Percentiles rank a stretch among this genome's conserved stretches.
These are phyloP conservation scores for Nigrograna mackinnonii DNA, from an alignment of 2,329 filamentous ascomycete species.

Conservation along the genomic window DNA sequence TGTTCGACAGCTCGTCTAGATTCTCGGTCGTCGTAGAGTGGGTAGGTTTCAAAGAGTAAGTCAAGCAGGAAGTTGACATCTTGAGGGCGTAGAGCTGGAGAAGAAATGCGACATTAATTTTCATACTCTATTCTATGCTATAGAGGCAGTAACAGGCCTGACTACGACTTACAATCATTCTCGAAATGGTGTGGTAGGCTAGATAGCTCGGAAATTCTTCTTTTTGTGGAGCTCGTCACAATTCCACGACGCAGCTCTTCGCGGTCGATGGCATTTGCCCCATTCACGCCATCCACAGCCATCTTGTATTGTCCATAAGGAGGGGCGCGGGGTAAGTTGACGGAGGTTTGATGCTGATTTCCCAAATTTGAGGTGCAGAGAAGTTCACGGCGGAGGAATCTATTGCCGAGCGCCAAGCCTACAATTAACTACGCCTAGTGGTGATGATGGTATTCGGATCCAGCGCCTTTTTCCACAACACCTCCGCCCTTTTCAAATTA, in stretches of 20 bases:
- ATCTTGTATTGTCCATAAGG: conserved; percentile 38
- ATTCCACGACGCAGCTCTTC: conserved; percentile 44
- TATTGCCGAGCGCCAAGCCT: conserved; percentile 26
- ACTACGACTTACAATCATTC: conserved; percentile 44
- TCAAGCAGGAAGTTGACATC: conserved; percentile 62
- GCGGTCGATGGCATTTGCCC: conserved; percentile 33
- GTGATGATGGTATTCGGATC: conserved; percentile 23
- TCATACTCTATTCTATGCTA: conserved; percentile 3
- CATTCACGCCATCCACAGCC: conserved; percentile 40
- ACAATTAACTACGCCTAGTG: conserved; percentile 7
- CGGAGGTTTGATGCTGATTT: conserved; percentile 26
- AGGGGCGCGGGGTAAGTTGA: conserved; percentile 10
- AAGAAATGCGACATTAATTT: conserved; percentile 4
- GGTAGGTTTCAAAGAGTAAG: conserved; percentile 83
- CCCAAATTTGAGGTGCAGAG: conserved; percentile 24
- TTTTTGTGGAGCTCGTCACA: conserved; percentile 53
- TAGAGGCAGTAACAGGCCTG: too few species aligned
- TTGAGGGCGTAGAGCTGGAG: conserved; percentile 43
- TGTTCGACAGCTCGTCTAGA: conserved; percentile 82
- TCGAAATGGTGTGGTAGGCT: conserved; percentile 47
- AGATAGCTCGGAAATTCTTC: conserved; percentile 48
- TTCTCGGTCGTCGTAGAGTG: conserved; percentile 81
- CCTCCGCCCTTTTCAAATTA: background rate
- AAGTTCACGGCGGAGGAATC: conserved; percentile 21
- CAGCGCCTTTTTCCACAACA: conserved; percentile 5